Evolutionary conservation across 176 grass and related monocot genomes (phyloP).

Genomic region (Cymbopogon citratus): DNA sequence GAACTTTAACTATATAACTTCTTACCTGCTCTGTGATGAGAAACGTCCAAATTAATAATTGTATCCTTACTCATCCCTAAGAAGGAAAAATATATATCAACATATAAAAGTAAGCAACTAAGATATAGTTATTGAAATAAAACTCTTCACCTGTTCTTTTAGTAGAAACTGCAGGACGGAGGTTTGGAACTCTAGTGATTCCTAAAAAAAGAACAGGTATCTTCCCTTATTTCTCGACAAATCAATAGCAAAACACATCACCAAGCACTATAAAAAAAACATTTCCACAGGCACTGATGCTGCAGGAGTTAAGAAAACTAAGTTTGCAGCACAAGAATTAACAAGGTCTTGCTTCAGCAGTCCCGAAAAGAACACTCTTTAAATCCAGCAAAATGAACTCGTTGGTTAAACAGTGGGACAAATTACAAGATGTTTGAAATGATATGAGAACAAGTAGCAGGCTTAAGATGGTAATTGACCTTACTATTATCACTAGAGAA

Average conservation of each 20-base stretch:
- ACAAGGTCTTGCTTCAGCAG: neutral
- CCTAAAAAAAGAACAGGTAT: conserved; percentile 26
- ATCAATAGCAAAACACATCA: neutral
- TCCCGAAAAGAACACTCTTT: neutral
- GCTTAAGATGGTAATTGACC: neutral
- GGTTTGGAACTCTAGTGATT: conserved; percentile 32
- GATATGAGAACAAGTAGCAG: neutral
- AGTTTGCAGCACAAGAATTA: neutral
- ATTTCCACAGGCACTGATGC: neutral
- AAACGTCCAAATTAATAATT: conserved; percentile 42
- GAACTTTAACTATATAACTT: neutral
- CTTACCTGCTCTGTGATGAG: conserved; percentile 44
- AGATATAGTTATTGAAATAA: conserved; percentile 3
- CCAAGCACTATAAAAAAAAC: neutral
- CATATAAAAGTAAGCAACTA: neutral
- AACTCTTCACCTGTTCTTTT: conserved; percentile 49
- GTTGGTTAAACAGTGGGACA: neutral
- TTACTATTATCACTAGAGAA: neutral
- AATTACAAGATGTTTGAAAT: neutral
- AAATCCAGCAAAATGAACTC: neutral
- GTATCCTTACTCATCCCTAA: conserved; percentile 29
- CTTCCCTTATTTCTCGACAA: neutral
- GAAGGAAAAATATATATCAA: neutral
- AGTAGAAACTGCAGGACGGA: conserved; percentile 39
- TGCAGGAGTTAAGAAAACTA: neutral